These are phyloP conservation scores for Candida tammaniensis DNA, from an alignment of 805 yeast genomes.

Conservation along the genomic window DNA sequence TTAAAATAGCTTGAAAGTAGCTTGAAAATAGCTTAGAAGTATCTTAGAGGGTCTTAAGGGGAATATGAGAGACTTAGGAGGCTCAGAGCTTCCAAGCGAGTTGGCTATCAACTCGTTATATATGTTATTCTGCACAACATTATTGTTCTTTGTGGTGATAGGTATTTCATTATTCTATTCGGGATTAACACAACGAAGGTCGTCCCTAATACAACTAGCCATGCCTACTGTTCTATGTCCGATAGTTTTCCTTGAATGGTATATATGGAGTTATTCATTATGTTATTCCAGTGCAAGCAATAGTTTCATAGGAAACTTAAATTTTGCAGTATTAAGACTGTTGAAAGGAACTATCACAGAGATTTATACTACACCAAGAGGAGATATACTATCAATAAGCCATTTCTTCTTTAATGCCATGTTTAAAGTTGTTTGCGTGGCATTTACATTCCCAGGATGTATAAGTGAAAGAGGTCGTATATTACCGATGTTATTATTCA, in stretches of 20 bases:
- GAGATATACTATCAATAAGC: conserved; percentile 31
- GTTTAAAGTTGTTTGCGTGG: conserved; percentile 37
- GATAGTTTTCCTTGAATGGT: conserved; percentile 39
- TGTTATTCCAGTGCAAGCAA: conserved; percentile 35
- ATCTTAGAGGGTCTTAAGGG: too few species aligned
- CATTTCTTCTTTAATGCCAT: conserved; percentile 41
- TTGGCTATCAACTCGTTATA: conserved; percentile 27
- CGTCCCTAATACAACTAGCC: conserved; percentile 39
- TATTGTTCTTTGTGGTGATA: conserved; percentile 29
- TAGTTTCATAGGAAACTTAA: conserved; percentile 31
- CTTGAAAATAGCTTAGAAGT: too few species aligned
- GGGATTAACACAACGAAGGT: conserved; percentile 41
- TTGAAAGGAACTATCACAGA: conserved; percentile 15
- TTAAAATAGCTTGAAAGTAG: too few species aligned
- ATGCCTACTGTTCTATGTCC: conserved; percentile 32
- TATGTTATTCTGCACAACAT: conserved; percentile 33
- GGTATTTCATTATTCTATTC: conserved; percentile 42
- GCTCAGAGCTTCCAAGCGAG: conserved; percentile 7
- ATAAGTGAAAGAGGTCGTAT: conserved; percentile 43
- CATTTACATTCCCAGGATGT: conserved; percentile 43
- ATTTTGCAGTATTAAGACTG: conserved; percentile 30
- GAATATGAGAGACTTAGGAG: conserved; percentile 5
- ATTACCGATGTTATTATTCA: conserved; percentile 38
- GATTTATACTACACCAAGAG: conserved; percentile 35
- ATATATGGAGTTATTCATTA: conserved; percentile 43